Evolutionary conservation across 495 filamentous ascomycete species (phyloP), one percentile per base, ranked within the genome.

Genomic region (Halenospora varia): DNA sequence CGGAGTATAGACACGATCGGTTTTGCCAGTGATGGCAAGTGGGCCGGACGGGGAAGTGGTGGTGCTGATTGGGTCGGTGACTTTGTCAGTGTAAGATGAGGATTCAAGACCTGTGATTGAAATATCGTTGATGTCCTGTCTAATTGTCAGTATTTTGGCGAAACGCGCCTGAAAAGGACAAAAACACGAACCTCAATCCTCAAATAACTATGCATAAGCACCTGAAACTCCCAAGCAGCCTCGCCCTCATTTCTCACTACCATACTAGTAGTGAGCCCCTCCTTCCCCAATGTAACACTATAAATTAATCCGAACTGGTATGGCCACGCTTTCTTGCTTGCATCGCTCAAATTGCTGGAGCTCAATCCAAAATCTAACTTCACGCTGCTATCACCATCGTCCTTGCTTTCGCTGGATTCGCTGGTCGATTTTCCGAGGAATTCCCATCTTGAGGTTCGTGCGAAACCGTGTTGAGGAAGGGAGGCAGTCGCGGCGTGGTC

Each of bases 321-420:
- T 10, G 89, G 84, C 90, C 92, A 97, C 17, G 79, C 73, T 59
- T 79, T 77, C 48, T 78, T 79, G 61, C 78, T 77, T 25, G 84
- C 77, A 2, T 84, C 82, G 62, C 77, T 79, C 50, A 97, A 68
- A 70, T 86, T 86, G 20, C 76, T 73, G 44, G 84, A 79, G 24
- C 84, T 87, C 40, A 99, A 85, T 19, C 95, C 94, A 66, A 99
- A 97, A 70, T 99, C 95, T 44, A 97, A 82, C 77, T 94, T 96
- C 52, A 97, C 85, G 11, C 80, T 80, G 53, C 82, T 73, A 57
- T 88, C 85, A 50, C 76, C 81, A 6, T 71, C 70, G 48, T 70
- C 77, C 51, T 62, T 22, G 39, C 18, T 10, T 56, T 73, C 55
- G 48, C 71, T 64, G 4, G 75, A 72, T 62, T 88, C 84, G 20